Conservation (phyloP, 2,329 filamentous ascomycete genomes). For the Fusarium hostae region DNA sequence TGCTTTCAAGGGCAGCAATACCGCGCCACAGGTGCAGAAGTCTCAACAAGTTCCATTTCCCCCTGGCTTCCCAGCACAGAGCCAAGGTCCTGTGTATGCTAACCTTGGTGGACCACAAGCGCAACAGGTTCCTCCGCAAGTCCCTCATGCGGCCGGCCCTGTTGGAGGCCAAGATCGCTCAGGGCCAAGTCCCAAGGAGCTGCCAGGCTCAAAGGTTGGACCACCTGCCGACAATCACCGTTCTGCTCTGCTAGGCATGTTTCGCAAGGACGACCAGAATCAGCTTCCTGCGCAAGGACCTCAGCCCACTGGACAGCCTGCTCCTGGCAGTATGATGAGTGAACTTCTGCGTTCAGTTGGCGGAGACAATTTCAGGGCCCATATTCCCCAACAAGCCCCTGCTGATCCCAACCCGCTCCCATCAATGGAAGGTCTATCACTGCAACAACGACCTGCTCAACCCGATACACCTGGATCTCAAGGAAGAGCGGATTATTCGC, state of each 20-base stretch:
- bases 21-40: constrained; percentile 37
- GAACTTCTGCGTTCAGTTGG: constrained; percentile 35
- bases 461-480: constrained; percentile 25
- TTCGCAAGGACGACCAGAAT: constrained; percentile 55
- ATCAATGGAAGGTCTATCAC: constrained; percentile 38
- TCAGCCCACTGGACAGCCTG: constrained; percentile 14
- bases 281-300: constrained; percentile 14
- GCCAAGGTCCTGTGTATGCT: constrained; percentile 23
- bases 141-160: constrained; percentile 13
- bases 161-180: constrained; percentile 19
- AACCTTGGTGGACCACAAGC: constrained; percentile 19
- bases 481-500: constrained; percentile 26
- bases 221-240: constrained; percentile 53
- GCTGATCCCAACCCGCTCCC: constrained; percentile 27
- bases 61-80: constrained; percentile 16
- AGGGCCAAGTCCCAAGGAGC: constrained; percentile 44
- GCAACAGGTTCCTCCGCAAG: constrained; percentile 14
- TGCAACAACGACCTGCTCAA: constrained; percentile 29
- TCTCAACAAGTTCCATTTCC: constrained; percentile 21
- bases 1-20: constrained; percentile 54
- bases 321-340: constrained; percentile 36
- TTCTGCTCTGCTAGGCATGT: constrained; percentile 63
- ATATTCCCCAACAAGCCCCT: constrained; percentile 26
- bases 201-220: constrained; percentile 43
- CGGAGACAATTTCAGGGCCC: constrained; percentile 10